phyloP scores from a whole-genome alignment of 495 filamentous ascomycete species.

The Trichocladium antarcticum region DNA sequence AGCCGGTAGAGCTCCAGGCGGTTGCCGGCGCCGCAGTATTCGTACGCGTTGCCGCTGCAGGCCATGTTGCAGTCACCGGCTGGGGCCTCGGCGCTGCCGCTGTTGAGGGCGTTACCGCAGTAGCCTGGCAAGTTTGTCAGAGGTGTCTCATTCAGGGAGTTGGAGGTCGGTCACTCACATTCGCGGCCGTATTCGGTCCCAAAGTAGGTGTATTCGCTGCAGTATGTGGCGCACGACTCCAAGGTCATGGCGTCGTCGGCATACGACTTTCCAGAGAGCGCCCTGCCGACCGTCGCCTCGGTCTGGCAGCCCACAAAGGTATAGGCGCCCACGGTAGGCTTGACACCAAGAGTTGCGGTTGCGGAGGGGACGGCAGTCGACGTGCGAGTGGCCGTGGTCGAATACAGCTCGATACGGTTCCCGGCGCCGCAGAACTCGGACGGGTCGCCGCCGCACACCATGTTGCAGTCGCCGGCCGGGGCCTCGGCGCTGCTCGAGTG shows the following conservation, averaged over 20 bases:
- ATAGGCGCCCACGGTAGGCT: conserved; percentile 30
- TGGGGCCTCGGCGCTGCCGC: conserved; percentile 20
- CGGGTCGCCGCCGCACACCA: conserved; percentile 38
- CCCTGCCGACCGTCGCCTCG: conserved; percentile 27
- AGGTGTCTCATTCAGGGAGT: not conserved
- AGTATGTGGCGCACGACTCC: conserved; percentile 32
- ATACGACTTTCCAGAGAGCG: conserved; percentile 17
- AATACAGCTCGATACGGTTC: conserved; percentile 37
- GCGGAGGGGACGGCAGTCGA: conserved; percentile 26
- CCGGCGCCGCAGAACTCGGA: conserved; percentile 37
- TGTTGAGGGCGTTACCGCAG: conserved; percentile 29
- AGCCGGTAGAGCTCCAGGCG: conserved; percentile 32
- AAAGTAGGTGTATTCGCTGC: conserved; percentile 30
- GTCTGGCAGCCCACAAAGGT: conserved; percentile 36
- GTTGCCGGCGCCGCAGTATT: conserved; percentile 38
- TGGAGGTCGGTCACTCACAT: conserved; percentile 14
- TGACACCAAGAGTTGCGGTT: conserved; percentile 25
- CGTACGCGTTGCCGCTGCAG: conserved; percentile 29
- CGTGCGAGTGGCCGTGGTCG: conserved; percentile 31
- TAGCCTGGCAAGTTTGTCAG: conserved; percentile 17
- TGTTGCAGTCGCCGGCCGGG: conserved; percentile 35
- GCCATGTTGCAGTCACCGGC: conserved; percentile 31
- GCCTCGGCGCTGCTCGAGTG: conserved; percentile 30
- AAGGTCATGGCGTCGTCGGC: conserved; percentile 32
- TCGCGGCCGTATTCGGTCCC: conserved; percentile 34